Evolutionary conservation across 2,329 filamentous ascomycete genomes (phyloP), one percentile per base, ranked within the genome.

Genomic region (Diaporthe citri): DNA sequence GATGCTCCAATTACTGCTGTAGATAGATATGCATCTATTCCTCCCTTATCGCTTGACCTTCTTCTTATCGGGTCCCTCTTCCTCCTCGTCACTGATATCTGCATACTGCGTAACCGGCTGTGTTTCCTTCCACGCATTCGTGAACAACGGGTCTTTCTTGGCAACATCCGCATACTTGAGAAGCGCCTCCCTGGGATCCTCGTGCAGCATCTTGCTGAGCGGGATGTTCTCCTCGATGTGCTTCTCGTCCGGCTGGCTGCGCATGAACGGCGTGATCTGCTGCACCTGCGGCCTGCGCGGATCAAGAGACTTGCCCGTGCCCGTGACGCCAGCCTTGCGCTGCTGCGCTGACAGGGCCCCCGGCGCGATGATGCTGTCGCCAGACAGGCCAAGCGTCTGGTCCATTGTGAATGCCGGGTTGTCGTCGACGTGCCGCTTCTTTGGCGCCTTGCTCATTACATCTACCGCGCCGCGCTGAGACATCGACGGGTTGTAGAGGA

Each of bases 121-220:
- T 51, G 95, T 98, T 79, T 93, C 90, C 81, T 93, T 94, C 94
- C 95, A 99, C 22, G 96, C 97, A 78, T 94, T 95, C 41, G 97
- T 99, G 81, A 98, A 99, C 80, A 98, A 89, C 0, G 96, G 96
- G 82, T 98, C 96, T 82, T 95, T 96, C 84, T 97, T 92, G 17
- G 96, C 95, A 82, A 97, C 93, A 73, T 97, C 95, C 51, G 95
- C 96, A 87, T 98, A 99, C 86, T 97, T 98, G 76, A 99, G 86
- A 81, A 99, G 86, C 60, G 97, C 97, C 84, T 98, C 97, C 77
- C 97, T 89, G 0, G 97, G 97, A 86, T 99, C 97, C 83, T 99
- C 97, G 83, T 99, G 96, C 64, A 97, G 89, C 95, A 99, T 97
- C 77, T 91, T 93, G 77, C 95, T 96, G 17, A 98, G 89, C 39